Conservation (phyloP, 2,329 filamentous ascomycete species). For the Pseudocercospora cruenta region DNA sequence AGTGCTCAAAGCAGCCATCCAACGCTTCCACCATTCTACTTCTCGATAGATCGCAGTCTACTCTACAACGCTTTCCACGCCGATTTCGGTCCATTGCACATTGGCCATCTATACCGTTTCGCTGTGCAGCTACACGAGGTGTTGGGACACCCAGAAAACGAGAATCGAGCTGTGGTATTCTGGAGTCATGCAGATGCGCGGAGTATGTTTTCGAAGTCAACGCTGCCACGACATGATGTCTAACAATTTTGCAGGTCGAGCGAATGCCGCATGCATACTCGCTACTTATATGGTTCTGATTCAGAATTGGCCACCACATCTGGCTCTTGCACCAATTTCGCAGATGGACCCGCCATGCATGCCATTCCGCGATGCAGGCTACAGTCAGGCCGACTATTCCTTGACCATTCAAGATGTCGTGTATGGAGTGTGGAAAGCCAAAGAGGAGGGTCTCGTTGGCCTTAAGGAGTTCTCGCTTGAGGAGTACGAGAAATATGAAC, state of each 20-base stretch:
- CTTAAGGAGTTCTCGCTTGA: conserved; percentile 94
- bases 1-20: conserved; percentile 46
- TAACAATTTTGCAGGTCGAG: conserved; percentile 63
- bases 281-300: conserved; percentile 99
- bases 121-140: conserved; percentile 96
- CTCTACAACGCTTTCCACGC: conserved; percentile 98
- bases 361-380: conserved; percentile 97
- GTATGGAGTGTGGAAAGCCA: conserved; percentile 98
- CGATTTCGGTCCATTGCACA: conserved; percentile 96
- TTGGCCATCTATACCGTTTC: conserved; percentile 95
- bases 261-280: conserved; percentile 91
- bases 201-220: conserved; percentile 61
- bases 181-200: conserved; percentile 91
- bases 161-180: conserved; percentile 88
- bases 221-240: conserved; percentile 21
- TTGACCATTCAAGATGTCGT: conserved; percentile 96
- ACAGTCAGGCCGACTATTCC: conserved; percentile 96
- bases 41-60: conserved; percentile 81
- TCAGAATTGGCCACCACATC: conserved; percentile 94
- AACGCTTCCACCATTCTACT: conserved; percentile 79
- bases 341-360: conserved; percentile 97
- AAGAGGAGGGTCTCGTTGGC: conserved; percentile 89
- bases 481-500: conserved; percentile 94
- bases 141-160: conserved; percentile 86
- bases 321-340: conserved; percentile 91